Evolutionary conservation across 495 filamentous ascomycete species (phyloP), one percentile per base, ranked within the genome.

Genomic region (Penicillium cosmopolitanum): DNA sequence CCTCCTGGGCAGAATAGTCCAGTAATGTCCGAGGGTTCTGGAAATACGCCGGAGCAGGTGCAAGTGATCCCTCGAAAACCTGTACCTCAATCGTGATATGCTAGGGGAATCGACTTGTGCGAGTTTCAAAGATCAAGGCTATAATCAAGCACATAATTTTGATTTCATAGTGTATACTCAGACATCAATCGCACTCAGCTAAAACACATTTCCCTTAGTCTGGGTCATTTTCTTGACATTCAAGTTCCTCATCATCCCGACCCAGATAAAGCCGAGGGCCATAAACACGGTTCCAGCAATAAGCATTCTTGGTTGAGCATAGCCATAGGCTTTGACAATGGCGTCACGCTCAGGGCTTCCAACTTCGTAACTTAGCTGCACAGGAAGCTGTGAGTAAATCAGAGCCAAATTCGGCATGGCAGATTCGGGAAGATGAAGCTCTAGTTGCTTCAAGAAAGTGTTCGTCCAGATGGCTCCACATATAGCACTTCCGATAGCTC

Each of bases 401-500:
- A 10, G 42, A 2, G 70, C 43, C 1, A 78, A 51, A 47, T 85
- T 65, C 1, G 33, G 51, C 51, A 68, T 62, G 1, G 53, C 63
- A 5, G 61, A 73, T 23, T 60, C 69, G 0, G 89, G 89, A 2
- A 93, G 78, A 58, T 84, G 76, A 35, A 75, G 50, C 28, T 58
- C 51, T 7, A 93, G 76, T 7, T 73, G 73, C 1, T 58, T 47
- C n/a, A 81, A 83, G 68, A 90, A 84, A 33, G 80, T 76, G 57
- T 80, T 77, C 5, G 81, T 85, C 83, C 87, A 92, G 62, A 93
- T 85, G 44, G 86, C 87, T 0, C 76, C 77, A 9, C 85, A 78
- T 13, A 93, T 72, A 4, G 85, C 77, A 9, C 66, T 61, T 5
- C 89, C 90, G 59, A 90, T 82, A 8, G 84, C 83, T 38, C 84